These are phyloP conservation scores for Paxillus involutus DNA, from an alignment of 768 basidiomycete genomes.

Conservation along the genomic window DNA sequence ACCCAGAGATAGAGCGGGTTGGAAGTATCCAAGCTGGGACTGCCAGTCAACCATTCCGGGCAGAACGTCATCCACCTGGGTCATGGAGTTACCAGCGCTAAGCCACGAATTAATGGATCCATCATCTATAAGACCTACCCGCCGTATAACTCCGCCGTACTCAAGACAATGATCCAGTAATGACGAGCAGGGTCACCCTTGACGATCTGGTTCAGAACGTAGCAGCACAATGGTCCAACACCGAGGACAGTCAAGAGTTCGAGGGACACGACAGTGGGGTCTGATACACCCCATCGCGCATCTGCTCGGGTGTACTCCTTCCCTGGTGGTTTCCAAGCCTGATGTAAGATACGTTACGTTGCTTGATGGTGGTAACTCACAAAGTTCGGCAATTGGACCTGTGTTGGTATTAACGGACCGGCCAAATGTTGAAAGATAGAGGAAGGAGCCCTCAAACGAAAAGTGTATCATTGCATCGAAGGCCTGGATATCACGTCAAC, in stretches of 20 bases:
- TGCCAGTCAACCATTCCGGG: constrained; percentile 82
- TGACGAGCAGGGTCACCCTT: constrained; percentile 59
- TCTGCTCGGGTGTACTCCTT: constrained; percentile 81
- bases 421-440: constrained; percentile 76
- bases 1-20: constrained; percentile 76
- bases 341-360: neutral
- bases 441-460: constrained; percentile 75
- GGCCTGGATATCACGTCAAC: constrained; percentile 40
- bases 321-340: constrained; percentile 44
- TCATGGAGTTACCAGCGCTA: neutral
- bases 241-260: constrained; percentile 80
- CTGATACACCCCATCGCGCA: constrained; percentile 76
- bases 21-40: constrained; percentile 67
- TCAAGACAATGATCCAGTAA: constrained; percentile 73
- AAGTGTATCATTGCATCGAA: constrained; percentile 84
- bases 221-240: constrained; percentile 72
- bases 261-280: constrained; percentile 78
- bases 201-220: constrained; percentile 65
- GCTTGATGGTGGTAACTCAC: constrained; percentile 40
- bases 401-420: constrained; percentile 66
- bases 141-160: constrained; percentile 77
- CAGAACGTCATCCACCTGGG: constrained; percentile 84
- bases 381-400: constrained; percentile 72
- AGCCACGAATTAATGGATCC: neutral
- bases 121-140: constrained; percentile 43